These are phyloP conservation scores for Globisporangium orthogonon DNA, from an alignment of 352 stramenopile species.

Conservation along the genomic window DNA sequence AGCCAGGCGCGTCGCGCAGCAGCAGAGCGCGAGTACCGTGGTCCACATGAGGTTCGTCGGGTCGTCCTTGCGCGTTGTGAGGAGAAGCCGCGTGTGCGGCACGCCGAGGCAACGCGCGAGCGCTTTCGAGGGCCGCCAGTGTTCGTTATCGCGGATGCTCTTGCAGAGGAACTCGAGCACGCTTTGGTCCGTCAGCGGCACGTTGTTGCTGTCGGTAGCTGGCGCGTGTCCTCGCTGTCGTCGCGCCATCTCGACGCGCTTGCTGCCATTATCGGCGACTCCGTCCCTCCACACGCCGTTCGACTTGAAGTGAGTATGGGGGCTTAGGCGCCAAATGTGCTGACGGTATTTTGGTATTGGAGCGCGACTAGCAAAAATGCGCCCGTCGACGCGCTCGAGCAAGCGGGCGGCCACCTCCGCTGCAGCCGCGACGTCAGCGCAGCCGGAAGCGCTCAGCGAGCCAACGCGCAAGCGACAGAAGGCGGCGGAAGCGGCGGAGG, in stretches of 20 bases:
- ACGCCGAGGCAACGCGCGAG: conserved; percentile 39
- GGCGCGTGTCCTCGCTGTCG: background rate
- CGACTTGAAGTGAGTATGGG: background rate
- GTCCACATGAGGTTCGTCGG: conserved; percentile 43
- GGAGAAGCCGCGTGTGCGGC: conserved; percentile 23
- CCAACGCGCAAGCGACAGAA: background rate
- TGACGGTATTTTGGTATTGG: background rate
- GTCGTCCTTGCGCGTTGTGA: conserved; percentile 37
- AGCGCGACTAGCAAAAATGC: background rate
- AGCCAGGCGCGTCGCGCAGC: conserved; percentile 28
- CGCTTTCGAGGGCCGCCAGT: conserved; percentile 37
- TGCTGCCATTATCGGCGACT: no score
- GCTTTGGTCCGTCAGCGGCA: conserved; percentile 20
- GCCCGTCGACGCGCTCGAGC: background rate
- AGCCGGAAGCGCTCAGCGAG: background rate
- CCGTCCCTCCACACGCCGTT: no score
- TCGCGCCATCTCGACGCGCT: background rate
- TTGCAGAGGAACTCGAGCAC: conserved; percentile 29
- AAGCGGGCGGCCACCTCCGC: background rate
- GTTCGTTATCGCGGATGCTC: conserved; percentile 20
- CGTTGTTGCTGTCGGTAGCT: background rate
- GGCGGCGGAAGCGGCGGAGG: no score
- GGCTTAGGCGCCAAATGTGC: background rate
- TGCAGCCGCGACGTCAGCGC: background rate
- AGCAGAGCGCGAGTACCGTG: conserved; percentile 40